Conservation (phyloP, 1,139 yeast species). For the Nadsonia starkeyi-henricii region DNA sequence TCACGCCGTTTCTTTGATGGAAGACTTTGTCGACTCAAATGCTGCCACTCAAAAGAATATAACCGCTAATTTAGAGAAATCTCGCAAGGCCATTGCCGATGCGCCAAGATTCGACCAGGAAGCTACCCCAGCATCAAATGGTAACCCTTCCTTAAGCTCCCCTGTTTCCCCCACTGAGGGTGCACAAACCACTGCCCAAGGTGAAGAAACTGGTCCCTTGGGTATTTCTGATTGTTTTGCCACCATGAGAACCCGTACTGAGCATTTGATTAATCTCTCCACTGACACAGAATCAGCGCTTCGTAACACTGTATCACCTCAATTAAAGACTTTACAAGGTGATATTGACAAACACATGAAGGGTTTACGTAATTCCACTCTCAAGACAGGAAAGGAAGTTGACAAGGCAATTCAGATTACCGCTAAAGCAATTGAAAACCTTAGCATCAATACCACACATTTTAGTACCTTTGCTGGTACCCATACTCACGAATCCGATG, state of each 20-base stretch:
- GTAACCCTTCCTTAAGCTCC: constrained; percentile 1
- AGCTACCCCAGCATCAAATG: constrained; percentile 5
- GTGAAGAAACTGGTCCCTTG: constrained; percentile 6
- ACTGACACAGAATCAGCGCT: constrained; percentile 21
- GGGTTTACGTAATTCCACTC: constrained; percentile 23
- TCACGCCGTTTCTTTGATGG: constrained; percentile 20
- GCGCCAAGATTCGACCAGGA: constrained; percentile 21
- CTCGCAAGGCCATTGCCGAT: constrained; percentile 21
- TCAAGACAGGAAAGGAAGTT: constrained; percentile 26
- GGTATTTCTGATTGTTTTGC: constrained; percentile 26
- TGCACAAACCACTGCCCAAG: constrained; percentile 5
- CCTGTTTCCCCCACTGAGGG: constrained; percentile 5
- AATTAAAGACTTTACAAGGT: constrained; percentile 21
- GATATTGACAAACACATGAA: constrained; percentile 30
- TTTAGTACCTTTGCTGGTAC: constrained; percentile 6
- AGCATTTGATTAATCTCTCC: constrained; percentile 22
- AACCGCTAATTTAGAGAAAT: constrained; percentile 21
- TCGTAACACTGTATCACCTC: constrained; percentile 22
- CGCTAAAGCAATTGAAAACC: constrained; percentile 24
- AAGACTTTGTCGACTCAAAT: constrained; percentile 20
- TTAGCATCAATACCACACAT: constrained; percentile 22
- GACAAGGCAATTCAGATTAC: constrained; percentile 25
- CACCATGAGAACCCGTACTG: constrained; percentile 20
- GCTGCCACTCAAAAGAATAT: constrained; percentile 17
- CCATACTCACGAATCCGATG: constrained; percentile 22